Percentiles rank a stretch among this genome's conserved stretches.
Conservation (phyloP, 306 rosid genomes). For the Argentina anserina region DNA sequence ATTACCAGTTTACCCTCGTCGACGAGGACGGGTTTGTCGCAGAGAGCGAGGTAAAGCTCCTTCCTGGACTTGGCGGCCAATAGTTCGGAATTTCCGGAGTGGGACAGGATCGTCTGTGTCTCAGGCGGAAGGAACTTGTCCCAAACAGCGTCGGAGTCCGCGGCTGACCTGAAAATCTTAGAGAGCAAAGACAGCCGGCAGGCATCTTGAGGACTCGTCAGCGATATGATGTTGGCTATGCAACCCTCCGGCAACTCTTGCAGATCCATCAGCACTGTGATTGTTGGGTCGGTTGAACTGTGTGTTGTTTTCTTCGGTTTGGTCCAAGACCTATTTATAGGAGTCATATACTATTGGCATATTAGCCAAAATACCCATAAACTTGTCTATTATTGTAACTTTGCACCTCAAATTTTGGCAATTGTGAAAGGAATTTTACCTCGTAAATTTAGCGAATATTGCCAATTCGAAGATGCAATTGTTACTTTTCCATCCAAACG, state of each 20-base stretch:
- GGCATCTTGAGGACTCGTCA: constrained; percentile 61
- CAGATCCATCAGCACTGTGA: constrained; percentile 17
- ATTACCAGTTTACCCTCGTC: constrained; percentile 57
- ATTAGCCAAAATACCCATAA: no score
- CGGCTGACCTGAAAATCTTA: constrained; percentile 54
- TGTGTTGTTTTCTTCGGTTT: no score
- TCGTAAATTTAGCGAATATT: no score
- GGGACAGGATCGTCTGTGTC: constrained; percentile 17
- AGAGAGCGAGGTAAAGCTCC: constrained; percentile 44
- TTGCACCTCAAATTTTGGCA: no score
- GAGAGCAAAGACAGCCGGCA: constrained; percentile 49
- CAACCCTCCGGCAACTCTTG: constrained; percentile 59
- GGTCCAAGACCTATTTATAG: no score
- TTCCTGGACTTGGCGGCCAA: constrained; percentile 4
- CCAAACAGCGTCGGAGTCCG: constrained; percentile 74
- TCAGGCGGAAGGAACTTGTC: constrained; percentile 52
- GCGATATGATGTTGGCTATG: constrained; percentile 52
- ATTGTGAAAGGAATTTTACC: no score
- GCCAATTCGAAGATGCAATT: no score
- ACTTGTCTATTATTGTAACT: no score
- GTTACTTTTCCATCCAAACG: no score
- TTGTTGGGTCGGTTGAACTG: no score
- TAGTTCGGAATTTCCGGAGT: no score
- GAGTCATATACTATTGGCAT: no score
- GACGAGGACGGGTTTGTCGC: constrained; percentile 43